Conservation (phyloP, 2,329 filamentous ascomycete species). For the Zymoseptoria passerinii region DNA sequence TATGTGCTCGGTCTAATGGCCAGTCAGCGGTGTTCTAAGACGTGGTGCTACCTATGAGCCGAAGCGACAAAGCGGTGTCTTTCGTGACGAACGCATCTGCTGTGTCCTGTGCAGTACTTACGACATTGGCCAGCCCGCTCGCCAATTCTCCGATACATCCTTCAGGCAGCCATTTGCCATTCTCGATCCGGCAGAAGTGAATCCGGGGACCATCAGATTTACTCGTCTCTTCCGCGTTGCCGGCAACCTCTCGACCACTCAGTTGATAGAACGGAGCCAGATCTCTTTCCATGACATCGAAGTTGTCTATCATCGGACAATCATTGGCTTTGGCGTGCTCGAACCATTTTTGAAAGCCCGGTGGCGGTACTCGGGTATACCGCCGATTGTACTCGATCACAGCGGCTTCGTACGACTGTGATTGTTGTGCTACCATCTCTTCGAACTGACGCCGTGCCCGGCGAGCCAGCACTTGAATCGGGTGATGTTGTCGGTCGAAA, state of each 20-base stretch:
- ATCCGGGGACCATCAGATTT: not conserved
- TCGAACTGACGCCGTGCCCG: not conserved
- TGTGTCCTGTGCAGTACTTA: not conserved
- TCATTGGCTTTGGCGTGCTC: constrained; percentile 32
- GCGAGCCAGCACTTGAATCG: not conserved
- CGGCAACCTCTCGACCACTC: constrained; percentile 3
- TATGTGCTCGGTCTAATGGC: constrained; percentile 11
- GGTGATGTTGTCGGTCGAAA: not conserved
- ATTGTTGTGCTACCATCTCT: constrained; percentile 8
- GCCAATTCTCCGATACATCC: not conserved
- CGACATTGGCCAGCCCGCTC: not conserved
- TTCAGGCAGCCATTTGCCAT: constrained; percentile 1
- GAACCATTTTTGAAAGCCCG: constrained; percentile 40
- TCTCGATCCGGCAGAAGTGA: not conserved
- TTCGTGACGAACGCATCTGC: not conserved
- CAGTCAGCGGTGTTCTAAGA: not conserved
- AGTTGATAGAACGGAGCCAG: constrained; percentile 4
- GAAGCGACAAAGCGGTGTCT: not conserved
- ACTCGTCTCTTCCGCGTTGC: not conserved
- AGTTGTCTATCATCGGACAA: constrained; percentile 38
- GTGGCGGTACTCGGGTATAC: constrained; percentile 39
- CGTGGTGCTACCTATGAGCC: not conserved
- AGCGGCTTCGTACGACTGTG: constrained; percentile 4
- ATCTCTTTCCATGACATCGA: constrained; percentile 29
- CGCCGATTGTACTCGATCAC: constrained; percentile 30